Base-by-base conservation (phyloP, 352 stramenopile species). In the Nannochloropsis limnetica region DNA sequence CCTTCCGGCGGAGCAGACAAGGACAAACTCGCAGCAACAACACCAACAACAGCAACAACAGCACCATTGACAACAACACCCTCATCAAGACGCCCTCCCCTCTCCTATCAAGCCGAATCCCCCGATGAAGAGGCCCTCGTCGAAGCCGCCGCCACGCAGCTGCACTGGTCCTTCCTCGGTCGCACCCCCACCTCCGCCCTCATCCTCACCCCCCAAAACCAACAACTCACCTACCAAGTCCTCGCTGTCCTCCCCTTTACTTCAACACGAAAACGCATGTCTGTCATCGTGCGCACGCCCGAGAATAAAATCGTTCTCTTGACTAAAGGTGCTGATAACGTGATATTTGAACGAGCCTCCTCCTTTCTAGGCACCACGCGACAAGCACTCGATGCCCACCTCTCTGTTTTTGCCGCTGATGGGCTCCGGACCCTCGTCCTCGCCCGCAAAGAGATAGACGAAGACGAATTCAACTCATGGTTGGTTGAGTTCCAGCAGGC, bases 81-180 rank as follows among this genome's bases (percentile, higher is more conserved):
- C 1, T 20, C 2, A 49, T 15, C 37, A 14, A 49, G 17, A 9
- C 37, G 37, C 37, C 37, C 8, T 14, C 37, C 37, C 37, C 37
- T 6, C 37, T 49, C 37, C 37, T 89, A 96, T 82, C 95, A 93
- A 82, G 91, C 93, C 17, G 94, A 93, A 79, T 96, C 91, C 6
- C 93, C 93, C 0, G 93, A 97, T 79, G 93, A 97, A 86, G 91
- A 95, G 86, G 93, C 93, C 32, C 88, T 97, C 0, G 93, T 97
- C n/a, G 92, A 93, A 80, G 93, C 90, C 22, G 91, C 91, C 4
- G 90, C 90, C 68, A n/a, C 69, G 84, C 54, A 68, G n/a, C 23
- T 31, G 17, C 29, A n/a, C 81, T 80, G 32, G 68, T 29, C n/a
- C 23, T 54, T 44, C 69, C n/a, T 27, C 28, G 37, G 69, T 11